Evolutionary conservation across 306 rosid species (phyloP).

Genomic region (Dryas alaskensis): DNA sequence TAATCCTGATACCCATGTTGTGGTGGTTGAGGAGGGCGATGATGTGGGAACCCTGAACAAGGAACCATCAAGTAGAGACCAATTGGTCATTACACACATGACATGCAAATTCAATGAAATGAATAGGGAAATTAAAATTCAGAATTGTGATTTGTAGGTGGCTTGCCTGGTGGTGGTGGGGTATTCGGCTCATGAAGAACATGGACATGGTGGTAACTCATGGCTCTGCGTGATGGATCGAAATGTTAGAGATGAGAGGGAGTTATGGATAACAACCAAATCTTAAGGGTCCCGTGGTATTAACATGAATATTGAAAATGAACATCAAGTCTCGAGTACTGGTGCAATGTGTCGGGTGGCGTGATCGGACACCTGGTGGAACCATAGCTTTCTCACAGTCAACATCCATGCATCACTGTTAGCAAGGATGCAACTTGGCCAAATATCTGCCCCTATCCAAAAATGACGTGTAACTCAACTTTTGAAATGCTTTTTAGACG

Average conservation of each 20-base stretch:
- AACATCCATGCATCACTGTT: background rate
- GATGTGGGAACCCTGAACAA: background rate
- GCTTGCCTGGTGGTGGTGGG: background rate
- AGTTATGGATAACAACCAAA: too few species aligned
- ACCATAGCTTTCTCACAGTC: background rate
- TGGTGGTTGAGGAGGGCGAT: slow-evolving; percentile 3
- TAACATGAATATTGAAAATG: too few species aligned
- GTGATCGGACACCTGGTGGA: background rate
- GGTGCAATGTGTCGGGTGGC: too few species aligned
- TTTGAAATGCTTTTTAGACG: background rate
- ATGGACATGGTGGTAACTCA: slow-evolving; percentile 1
- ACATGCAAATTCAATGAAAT: background rate
- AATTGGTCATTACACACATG: too few species aligned
- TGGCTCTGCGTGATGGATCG: background rate
- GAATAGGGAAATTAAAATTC: background rate
- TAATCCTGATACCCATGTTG: slow-evolving; percentile 27
- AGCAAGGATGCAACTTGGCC: background rate
- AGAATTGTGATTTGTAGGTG: background rate
- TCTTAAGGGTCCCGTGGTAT: too few species aligned
- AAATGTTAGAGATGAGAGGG: too few species aligned
- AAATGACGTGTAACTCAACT: too few species aligned
- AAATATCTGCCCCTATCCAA: background rate
- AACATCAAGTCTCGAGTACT: too few species aligned
- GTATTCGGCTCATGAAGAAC: background rate
- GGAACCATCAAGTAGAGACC: too few species aligned